A percentile compares a stretch with the other conserved stretches of the same genome.
phyloP scores from a whole-genome alignment of 352 stramenopile species.

The Thalassiosira hispida region DNA sequence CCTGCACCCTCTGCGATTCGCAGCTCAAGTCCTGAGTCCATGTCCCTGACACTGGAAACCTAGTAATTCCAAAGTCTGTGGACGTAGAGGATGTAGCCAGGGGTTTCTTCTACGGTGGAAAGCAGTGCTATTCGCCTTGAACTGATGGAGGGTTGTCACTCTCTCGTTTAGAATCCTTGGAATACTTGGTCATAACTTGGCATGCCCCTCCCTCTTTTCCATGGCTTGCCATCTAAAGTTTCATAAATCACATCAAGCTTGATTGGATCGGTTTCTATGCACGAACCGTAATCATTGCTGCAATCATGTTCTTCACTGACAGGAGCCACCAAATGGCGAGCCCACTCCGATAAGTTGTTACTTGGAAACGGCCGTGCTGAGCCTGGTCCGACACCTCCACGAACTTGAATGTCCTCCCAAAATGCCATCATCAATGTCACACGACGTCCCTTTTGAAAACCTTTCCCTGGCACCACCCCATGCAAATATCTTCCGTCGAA shows the following conservation, averaged over 20 bases:
- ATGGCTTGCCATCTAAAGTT: conserved; percentile 63
- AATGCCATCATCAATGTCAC: conserved; percentile 86
- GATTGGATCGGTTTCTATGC: conserved; percentile 44
- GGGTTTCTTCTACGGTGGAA: too few species aligned
- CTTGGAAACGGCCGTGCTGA: conserved; percentile 72
- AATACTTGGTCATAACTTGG: conserved; percentile 83
- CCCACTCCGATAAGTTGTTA: conserved; percentile 20
- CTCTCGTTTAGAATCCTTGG: conserved; percentile 84
- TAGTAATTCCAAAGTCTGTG: too few species aligned
- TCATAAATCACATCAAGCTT: conserved; percentile 67
- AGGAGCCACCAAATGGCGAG: conserved; percentile 29
- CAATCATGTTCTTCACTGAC: neutral
- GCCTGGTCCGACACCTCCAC: conserved; percentile 51
- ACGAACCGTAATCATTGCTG: conserved; percentile 19
- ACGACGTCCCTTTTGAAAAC: conserved; percentile 47
- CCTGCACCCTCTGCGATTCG: too few species aligned
- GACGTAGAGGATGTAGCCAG: too few species aligned
- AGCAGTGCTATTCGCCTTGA: too few species aligned
- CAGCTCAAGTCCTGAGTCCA: too few species aligned
- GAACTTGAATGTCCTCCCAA: conserved; percentile 79
- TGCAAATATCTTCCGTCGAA: conserved; percentile 84
- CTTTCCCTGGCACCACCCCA: conserved; percentile 82
- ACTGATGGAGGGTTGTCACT: too few species aligned
- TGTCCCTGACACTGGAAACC: too few species aligned
- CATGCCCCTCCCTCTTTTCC: conserved; percentile 67